Conservation (phyloP, 306 rosid species). For the Lathyrus oleraceus region DNA sequence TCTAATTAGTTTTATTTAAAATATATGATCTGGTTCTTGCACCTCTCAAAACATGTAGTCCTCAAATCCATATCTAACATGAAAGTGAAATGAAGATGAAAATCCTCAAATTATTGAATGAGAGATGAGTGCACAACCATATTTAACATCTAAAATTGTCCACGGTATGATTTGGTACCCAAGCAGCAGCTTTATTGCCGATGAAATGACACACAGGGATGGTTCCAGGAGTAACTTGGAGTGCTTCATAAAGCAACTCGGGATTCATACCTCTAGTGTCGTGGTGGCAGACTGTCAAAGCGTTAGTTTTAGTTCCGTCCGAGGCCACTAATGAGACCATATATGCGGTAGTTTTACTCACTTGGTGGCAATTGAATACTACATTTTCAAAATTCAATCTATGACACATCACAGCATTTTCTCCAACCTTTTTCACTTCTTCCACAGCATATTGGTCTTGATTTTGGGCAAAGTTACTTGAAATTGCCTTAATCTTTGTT, state of each 20-base stretch:
- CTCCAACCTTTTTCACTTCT: constrained; percentile 27
- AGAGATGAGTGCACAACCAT: background rate
- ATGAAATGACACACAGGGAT: constrained; percentile 17
- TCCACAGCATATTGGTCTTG: constrained; percentile 9
- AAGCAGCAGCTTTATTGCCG: constrained; percentile 12
- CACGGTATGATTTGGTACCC: background rate
- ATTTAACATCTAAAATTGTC: background rate
- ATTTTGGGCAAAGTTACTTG: constrained; percentile 1
- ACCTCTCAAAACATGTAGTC: background rate
- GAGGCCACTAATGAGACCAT: constrained; percentile 18
- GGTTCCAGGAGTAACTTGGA: constrained; percentile 12
- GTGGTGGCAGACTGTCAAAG: constrained; percentile 33
- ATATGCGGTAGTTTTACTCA: constrained; percentile 4
- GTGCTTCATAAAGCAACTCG: constrained; percentile 5
- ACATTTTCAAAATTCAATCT: constrained; percentile 22
- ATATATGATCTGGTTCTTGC: background rate
- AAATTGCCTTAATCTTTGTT: background rate
- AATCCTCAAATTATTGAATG: background rate
- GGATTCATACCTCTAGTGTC: constrained; percentile 33
- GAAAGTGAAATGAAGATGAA: background rate
- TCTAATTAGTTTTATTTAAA: background rate
- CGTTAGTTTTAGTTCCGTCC: constrained; percentile 23
- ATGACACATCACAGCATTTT: no score
- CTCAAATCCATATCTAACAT: background rate
- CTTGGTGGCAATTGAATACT: constrained; percentile 27